Conservation (phyloP, 345 rosid genomes). For the Ceriops tagal region DNA sequence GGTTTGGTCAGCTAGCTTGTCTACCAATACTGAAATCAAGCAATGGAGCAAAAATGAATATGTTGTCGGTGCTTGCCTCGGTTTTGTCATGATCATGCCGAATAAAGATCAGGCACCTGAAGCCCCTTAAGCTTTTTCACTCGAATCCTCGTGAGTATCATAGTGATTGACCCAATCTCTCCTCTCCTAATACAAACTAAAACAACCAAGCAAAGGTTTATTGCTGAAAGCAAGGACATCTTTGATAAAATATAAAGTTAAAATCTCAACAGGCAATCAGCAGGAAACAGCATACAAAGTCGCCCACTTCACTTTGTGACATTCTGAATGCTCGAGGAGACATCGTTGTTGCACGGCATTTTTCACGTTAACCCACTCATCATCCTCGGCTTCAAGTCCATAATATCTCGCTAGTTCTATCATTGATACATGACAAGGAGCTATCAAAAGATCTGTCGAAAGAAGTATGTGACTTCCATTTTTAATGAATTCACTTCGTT, state of each 20-base stretch:
- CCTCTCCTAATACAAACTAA: conserved; percentile 38
- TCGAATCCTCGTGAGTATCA: conserved; percentile 51
- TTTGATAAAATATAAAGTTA: background rate
- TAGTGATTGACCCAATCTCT: conserved; percentile 59
- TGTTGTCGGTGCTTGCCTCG: conserved; percentile 31
- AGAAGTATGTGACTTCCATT: background rate
- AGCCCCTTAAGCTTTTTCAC: conserved; percentile 57
- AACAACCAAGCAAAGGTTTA: background rate
- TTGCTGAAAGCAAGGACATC: background rate
- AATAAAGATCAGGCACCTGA: conserved; percentile 55
- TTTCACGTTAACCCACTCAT: conserved; percentile 59
- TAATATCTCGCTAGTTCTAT: conserved; percentile 61
- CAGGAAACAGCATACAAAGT: conserved; percentile 57
- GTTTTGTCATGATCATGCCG: conserved; percentile 45
- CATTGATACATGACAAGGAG: conserved; percentile 38
- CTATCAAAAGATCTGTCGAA: conserved; percentile 17
- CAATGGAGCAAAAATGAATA: background rate
- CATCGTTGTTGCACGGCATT: conserved; percentile 49
- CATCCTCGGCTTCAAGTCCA: conserved; percentile 68
- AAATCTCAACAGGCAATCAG: conserved; percentile 19
- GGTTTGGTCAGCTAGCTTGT: background rate
- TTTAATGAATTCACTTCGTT: conserved; percentile 41
- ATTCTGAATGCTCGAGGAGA: conserved; percentile 59
- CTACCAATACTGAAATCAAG: too few relatives aligned
- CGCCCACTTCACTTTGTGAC: conserved; percentile 46